Evolutionary conservation across 2,329 filamentous ascomycete species (phyloP), one percentile per base, ranked within the genome.

Genomic region (Shiraia bambusicola): DNA sequence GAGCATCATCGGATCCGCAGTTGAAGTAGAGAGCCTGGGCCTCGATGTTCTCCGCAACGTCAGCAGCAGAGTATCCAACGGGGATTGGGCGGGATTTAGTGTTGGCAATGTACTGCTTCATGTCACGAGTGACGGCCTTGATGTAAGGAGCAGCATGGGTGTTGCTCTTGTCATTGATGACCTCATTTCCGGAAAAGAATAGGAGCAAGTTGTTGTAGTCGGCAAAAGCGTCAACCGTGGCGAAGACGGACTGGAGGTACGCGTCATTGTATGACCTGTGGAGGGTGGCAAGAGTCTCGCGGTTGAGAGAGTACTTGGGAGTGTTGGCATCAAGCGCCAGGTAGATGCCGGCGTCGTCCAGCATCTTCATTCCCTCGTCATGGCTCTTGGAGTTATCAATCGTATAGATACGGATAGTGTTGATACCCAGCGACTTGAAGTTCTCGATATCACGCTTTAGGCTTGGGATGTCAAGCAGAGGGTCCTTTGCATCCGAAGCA

Each of bases 1-100:
- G 84, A 76, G 86, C 83, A 56, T 92, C 87, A 28, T 92, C 87
- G 38, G 81, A 75, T 49, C 91, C 91, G 66, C 91, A 96, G 81
- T 95, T 95, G 82, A 96, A 89, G 79, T 94, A 96, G 37, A 84
- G 66, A 27, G 90, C 89, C 63, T 89, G 88, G 73, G 95, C 81
- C 73, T 87, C 82, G 58, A 90, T 87, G 77, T 94, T 95, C 66
- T 83, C 78, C 37, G 86, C 77, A 35, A 95, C 87, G 71, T 95
- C 90, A 42, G 90, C 91, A 44, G 87, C 87, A 3, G 86, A 89
- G 76, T 91, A 91, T 34, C 87, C 87, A 39, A 90, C 84, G 11
- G 87, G 86, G 49, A 91, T 88, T 37, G 69, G 47, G 50, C 87
- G 84, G 58, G 79, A 73, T 46, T 79, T 72, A 60, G 85, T 80